Evolutionary conservation across 768 basidiomycete genomes (phyloP).

Genomic region (Psilocybe tampanensis): DNA sequence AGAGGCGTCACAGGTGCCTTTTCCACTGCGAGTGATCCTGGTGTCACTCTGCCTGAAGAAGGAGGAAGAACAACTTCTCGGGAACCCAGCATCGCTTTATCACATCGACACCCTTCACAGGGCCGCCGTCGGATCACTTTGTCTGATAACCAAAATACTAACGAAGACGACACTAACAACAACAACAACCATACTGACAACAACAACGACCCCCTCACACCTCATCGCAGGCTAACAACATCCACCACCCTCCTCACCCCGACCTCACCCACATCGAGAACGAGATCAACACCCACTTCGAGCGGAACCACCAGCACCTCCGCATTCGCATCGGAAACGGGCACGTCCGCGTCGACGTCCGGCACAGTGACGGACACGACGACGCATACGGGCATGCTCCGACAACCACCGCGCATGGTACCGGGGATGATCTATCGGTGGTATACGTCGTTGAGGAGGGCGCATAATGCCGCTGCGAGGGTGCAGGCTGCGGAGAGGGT

Average conservation of each 20-base stretch:
- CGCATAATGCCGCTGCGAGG: conserved; percentile 71
- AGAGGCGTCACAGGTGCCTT: conserved; percentile 59
- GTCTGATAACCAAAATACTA: too few relatives aligned
- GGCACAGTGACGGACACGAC: conserved; percentile 10
- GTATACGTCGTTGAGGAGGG: conserved; percentile 66
- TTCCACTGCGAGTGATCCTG: background rate
- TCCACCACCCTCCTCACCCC: background rate
- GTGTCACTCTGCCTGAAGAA: background rate
- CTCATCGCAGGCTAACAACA: background rate
- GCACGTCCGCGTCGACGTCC: conserved; percentile 9
- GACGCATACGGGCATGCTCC: conserved; percentile 33
- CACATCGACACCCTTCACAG: too few relatives aligned
- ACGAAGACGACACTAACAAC: background rate
- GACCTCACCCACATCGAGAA: background rate
- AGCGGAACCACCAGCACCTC: background rate
- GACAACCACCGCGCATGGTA: conserved; percentile 23
- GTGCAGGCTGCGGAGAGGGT: conserved; percentile 69
- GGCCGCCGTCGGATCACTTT: too few relatives aligned
- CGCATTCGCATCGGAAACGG: background rate
- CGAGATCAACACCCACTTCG: too few relatives aligned
- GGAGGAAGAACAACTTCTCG: conserved; percentile 3
- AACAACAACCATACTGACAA: background rate
- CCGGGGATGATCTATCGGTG: conserved; percentile 50
- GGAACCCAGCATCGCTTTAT: background rate
- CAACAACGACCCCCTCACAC: background rate